Evolutionary conservation across 495 filamentous ascomycete species (phyloP).

Genomic region (Tetracladium marchalianum): DNA sequence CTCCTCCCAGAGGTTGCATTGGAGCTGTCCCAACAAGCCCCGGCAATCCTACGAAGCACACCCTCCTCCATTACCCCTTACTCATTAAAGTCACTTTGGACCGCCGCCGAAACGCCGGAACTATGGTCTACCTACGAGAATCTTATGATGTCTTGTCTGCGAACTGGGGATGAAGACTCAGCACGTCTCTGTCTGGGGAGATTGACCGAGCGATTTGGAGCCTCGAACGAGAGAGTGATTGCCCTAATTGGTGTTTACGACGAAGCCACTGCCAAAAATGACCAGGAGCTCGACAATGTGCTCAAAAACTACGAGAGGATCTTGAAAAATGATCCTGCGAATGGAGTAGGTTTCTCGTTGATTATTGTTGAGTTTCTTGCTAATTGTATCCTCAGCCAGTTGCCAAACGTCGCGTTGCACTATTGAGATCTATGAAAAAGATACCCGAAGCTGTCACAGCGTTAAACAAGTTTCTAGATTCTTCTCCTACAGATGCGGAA

Average conservation of each 20-base stretch:
- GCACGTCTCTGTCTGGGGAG: slow-evolving; percentile 64
- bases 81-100: slow-evolving; percentile 40
- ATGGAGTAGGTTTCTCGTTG: slow-evolving; percentile 45
- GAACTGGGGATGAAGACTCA: slow-evolving; percentile 70
- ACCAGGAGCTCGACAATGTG: slow-evolving; percentile 51
- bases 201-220: slow-evolving; percentile 70
- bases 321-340: slow-evolving; percentile 64
- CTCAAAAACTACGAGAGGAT: slow-evolving; percentile 68
- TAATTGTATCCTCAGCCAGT: slow-evolving; percentile 50
- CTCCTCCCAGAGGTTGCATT: slow-evolving; percentile 46
- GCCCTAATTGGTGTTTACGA: slow-evolving; percentile 73
- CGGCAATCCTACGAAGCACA: slow-evolving; percentile 47
- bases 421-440: slow-evolving; percentile 62
- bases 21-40: slow-evolving; percentile 68
- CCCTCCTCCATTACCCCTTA: slow-evolving; percentile 36
- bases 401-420: slow-evolving; percentile 72
- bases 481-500: slow-evolving; percentile 84
- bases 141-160: slow-evolving; percentile 73
- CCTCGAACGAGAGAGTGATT: slow-evolving; percentile 71
- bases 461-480: slow-evolving; percentile 64
- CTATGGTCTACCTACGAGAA: slow-evolving; percentile 79
- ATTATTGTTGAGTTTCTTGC: background rate
- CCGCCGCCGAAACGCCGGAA: slow-evolving; percentile 58
- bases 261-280: slow-evolving; percentile 67
- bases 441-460: slow-evolving; percentile 62